Conservation (phyloP, 1,139 yeast species). For the Yamadazyma sp. region DNA sequence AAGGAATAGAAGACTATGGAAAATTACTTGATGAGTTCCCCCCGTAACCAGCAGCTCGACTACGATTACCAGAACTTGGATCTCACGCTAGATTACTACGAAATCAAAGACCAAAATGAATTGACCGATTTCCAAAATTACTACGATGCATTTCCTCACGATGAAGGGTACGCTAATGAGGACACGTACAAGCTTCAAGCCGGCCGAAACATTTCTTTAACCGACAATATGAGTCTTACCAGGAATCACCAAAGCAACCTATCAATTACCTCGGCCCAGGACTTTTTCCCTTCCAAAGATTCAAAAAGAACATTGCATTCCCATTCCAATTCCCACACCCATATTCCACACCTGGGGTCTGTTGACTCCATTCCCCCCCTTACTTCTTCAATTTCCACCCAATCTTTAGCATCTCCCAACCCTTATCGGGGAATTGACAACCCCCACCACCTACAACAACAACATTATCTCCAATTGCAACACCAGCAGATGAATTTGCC, state of each 20-base stretch:
- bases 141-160: slow-evolving; percentile 5
- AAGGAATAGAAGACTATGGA: slow-evolving; percentile 28
- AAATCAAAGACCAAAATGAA: slow-evolving; percentile 9
- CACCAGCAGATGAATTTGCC: background rate
- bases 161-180: slow-evolving; percentile 1
- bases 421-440: slow-evolving; percentile 13
- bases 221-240: slow-evolving; percentile 16
- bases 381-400: slow-evolving; percentile 41
- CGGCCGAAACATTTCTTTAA: slow-evolving; percentile 9
- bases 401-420: slow-evolving; percentile 32
- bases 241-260: slow-evolving; percentile 16
- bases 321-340: slow-evolving; percentile 11
- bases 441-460: background rate
- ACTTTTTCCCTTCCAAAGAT: slow-evolving; percentile 4
- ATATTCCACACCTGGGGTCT: slow-evolving; percentile 25
- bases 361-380: slow-evolving; percentile 37
- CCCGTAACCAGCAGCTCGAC: slow-evolving; percentile 35
- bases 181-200: background rate
- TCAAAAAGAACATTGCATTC: slow-evolving; percentile 1
- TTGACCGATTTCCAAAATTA: slow-evolving; percentile 8
- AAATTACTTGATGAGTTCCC: slow-evolving; percentile 47
- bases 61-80: slow-evolving; percentile 14
- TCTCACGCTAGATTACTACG: slow-evolving; percentile 11
- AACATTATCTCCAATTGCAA: background rate
- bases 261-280: slow-evolving; percentile 16